phyloP scores from a whole-genome alignment of 441 rosid species.

The Capsella rubella region DNA sequence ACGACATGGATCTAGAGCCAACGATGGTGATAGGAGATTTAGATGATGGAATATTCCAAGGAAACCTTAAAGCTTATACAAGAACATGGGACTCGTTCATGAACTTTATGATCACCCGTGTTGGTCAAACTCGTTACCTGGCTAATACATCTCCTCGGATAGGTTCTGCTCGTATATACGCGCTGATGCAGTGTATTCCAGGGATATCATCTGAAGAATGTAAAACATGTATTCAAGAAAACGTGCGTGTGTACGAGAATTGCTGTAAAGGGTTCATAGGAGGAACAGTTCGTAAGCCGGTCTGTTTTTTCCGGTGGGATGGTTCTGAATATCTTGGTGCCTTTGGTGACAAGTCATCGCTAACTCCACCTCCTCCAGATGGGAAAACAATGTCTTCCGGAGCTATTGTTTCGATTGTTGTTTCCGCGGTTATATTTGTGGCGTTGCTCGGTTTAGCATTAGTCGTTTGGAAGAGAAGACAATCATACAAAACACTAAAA shows the following conservation, averaged over 20 bases:
- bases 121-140: slow-evolving; percentile 19
- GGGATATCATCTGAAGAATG: slow-evolving; percentile 29
- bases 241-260: background rate
- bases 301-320: slow-evolving; percentile 45
- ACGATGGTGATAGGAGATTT: background rate
- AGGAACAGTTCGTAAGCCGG: slow-evolving; percentile 29
- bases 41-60: background rate
- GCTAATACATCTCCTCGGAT: slow-evolving; percentile 12
- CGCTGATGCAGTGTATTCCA: slow-evolving; percentile 42
- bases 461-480: slow-evolving; percentile 19
- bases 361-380: slow-evolving; percentile 11
- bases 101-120: slow-evolving; percentile 2
- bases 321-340: slow-evolving; percentile 27
- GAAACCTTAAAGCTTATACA: slow-evolving; percentile 18
- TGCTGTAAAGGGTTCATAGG: slow-evolving; percentile 32
- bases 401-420: slow-evolving; percentile 13
- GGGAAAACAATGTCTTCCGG: background rate
- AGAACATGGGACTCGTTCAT: slow-evolving; percentile 32
- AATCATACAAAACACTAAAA: slow-evolving; percentile 15
- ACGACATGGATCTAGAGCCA: slow-evolving; percentile 15
- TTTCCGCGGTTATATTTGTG: slow-evolving; percentile 12
- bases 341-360: slow-evolving; percentile 20
- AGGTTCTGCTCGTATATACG: slow-evolving; percentile 32
- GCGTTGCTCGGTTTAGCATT: slow-evolving; percentile 13
- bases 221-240: slow-evolving; percentile 7